Base-by-base conservation (phyloP, 352 stramenopile genomes). In the Phytophthora boehmeriae region DNA sequence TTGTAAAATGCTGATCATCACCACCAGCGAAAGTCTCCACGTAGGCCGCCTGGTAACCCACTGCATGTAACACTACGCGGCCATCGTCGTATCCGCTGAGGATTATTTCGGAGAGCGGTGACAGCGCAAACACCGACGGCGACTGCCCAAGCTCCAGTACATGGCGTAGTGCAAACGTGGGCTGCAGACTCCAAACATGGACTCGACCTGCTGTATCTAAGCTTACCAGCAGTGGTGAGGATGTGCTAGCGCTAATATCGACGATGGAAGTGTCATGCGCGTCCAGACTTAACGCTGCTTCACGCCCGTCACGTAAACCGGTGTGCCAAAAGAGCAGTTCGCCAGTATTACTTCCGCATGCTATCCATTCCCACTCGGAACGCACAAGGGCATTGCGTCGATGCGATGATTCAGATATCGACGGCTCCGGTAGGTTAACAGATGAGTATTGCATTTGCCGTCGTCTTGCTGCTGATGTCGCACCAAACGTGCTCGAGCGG, bases 291-390 rank as follows among this genome's bases (percentile, higher is more conserved):
- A 88, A 25, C 10, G 64, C 43, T 30, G 35, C 35, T 1, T 80
- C 23, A 54, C 75, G 51, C 75, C 79, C 36, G 66, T 54, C 73
- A 2, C 63, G 66, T 17, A 87, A 57, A 2, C 78, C 76, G 11
- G 83, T 85, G 63, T 89, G 78, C 80, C 80, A 90, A 52, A 89
- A 92, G 23, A 92, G 45, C 42, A 92, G 50, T 32, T 92, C 75
- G 6, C 83, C 83, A 16, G 71, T 75, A 51, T 89, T 79, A 16
- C 67, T 85, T 19, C 83, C 83, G 30, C 76, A 89, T 34, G 77
- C 80, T 28, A 92, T 36, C 83, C 83, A 92, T 49, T 89, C 72
- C 47, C 71, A 76, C 19, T 85, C 67, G 17, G 76, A 86, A 16
- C 73, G 56, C n/a, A 82, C 60, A 13, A 84, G 43, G 44, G 68